Evolutionary conservation across 1,284 basidiomycete genomes (phyloP).

Genomic region (Austroboletus novae-zelandiae): DNA sequence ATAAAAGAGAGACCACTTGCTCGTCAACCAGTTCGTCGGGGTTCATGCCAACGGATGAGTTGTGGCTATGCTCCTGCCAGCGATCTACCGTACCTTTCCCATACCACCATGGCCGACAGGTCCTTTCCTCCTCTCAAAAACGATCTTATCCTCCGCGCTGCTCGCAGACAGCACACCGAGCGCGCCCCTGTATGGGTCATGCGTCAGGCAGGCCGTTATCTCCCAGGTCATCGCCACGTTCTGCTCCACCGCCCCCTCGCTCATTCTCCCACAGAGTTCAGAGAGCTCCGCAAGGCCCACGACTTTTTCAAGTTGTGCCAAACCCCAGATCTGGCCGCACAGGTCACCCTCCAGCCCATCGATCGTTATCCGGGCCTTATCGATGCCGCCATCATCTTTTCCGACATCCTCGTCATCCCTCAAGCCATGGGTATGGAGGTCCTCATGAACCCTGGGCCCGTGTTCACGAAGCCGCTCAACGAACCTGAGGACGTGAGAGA

Average conservation of each 20-base stretch:
- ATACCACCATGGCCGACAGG: slow-evolving; percentile 27
- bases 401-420: slow-evolving; percentile 93
- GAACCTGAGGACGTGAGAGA: slow-evolving; percentile 70
- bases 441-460: slow-evolving; percentile 88
- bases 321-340: slow-evolving; percentile 79
- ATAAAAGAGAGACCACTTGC: slow-evolving; percentile 44
- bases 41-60: background rate
- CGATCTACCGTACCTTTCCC: background rate
- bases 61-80: slow-evolving; percentile 19
- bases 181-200: slow-evolving; percentile 98
- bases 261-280: slow-evolving; percentile 68
- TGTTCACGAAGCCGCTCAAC: slow-evolving; percentile 80
- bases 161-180: slow-evolving; percentile 83
- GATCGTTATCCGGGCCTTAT: slow-evolving; percentile 79
- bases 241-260: background rate
- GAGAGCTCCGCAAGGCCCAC: slow-evolving; percentile 77
- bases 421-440: slow-evolving; percentile 96
- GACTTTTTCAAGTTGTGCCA: slow-evolving; percentile 95
- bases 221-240: slow-evolving; percentile 67
- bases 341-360: slow-evolving; percentile 91
- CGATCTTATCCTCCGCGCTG: slow-evolving; percentile 88
- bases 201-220: slow-evolving; percentile 95
- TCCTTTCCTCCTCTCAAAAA: slow-evolving; percentile 80
- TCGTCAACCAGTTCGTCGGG: slow-evolving; percentile 57
- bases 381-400: slow-evolving; percentile 96